A percentile compares a stretch with the other conserved stretches of the same genome.
phyloP scores from a whole-genome alignment of 208 protist genomes.

The Acanthamoeba polyphaga region DNA sequence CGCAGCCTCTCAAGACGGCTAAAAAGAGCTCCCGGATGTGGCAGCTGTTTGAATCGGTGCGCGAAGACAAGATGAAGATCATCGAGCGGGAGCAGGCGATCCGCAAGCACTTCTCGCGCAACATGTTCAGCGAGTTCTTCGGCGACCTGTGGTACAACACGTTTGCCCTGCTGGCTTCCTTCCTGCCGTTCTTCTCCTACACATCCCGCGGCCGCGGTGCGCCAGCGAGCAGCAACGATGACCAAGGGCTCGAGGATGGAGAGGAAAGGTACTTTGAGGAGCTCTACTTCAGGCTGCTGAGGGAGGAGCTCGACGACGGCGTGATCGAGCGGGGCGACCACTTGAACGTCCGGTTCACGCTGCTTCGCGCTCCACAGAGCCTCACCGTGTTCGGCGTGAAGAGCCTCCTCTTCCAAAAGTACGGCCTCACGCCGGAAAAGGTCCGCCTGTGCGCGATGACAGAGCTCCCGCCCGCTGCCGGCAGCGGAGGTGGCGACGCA shows the following conservation, averaged over 20 bases:
- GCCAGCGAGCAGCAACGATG: neutral
- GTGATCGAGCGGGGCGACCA: neutral
- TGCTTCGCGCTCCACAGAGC: neutral
- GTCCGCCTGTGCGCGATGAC: neutral
- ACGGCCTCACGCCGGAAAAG: neutral
- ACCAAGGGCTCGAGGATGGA: neutral
- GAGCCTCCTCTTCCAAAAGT: constrained; percentile 1
- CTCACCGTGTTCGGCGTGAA: neutral
- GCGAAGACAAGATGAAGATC: neutral
- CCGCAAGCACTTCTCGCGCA: neutral
- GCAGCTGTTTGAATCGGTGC: neutral
- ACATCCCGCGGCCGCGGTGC: neutral
- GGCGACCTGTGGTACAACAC: neutral
- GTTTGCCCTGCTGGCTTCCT: neutral
- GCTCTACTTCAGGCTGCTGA: constrained; percentile 1
- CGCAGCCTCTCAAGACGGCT: neutral
- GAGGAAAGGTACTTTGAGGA: neutral
- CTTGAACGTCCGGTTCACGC: neutral
- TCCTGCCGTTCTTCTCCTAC: constrained; percentile 19
- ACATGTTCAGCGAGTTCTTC: neutral
- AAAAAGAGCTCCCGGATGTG: neutral
- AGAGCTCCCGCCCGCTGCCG: neutral
- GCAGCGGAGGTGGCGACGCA: neutral
- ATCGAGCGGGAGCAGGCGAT: neutral
- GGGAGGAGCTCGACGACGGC: neutral